These are phyloP conservation scores for Diaporthe helianthi DNA, from an alignment of 2,329 filamentous ascomycete genomes.

Conservation along the genomic window DNA sequence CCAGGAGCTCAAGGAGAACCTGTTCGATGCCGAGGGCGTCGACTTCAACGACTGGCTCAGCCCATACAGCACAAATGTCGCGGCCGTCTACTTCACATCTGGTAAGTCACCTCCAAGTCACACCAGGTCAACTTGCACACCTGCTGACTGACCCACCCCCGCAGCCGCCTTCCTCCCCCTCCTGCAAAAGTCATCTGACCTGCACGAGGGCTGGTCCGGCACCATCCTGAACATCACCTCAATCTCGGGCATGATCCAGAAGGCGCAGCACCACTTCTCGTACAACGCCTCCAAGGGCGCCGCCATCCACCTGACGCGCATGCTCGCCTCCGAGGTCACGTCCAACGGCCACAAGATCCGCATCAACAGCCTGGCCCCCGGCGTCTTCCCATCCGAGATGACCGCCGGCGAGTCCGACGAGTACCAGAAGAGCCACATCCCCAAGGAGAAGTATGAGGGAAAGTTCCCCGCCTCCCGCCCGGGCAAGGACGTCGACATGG, in stretches of 20 bases:
- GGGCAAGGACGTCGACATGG: constrained; percentile 66
- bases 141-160: neutral
- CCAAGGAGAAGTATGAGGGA: constrained; percentile 61
- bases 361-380: constrained; percentile 76
- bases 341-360: constrained; percentile 68
- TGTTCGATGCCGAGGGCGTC: constrained; percentile 68
- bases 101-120: constrained; percentile 3
- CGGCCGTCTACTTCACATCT: constrained; percentile 67
- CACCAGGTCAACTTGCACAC: neutral
- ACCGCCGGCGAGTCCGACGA: constrained; percentile 58
- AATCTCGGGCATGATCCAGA: constrained; percentile 70
- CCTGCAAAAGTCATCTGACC: constrained; percentile 58
- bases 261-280: constrained; percentile 68
- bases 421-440: constrained; percentile 64
- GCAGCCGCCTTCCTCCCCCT: constrained; percentile 67
- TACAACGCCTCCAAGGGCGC: constrained; percentile 72
- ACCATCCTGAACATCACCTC: constrained; percentile 74
- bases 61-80: constrained; percentile 78
- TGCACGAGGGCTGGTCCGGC: constrained; percentile 56
- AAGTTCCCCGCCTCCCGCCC: constrained; percentile 58
- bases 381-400: constrained; percentile 77
- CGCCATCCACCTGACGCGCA: constrained; percentile 68
- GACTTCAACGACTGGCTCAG: constrained; percentile 74
- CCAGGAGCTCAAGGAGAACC: constrained; percentile 60
- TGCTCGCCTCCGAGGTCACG: constrained; percentile 68